These are phyloP conservation scores for Corymbia maculata DNA, from an alignment of 345 rosid species.

Conservation along the genomic window DNA sequence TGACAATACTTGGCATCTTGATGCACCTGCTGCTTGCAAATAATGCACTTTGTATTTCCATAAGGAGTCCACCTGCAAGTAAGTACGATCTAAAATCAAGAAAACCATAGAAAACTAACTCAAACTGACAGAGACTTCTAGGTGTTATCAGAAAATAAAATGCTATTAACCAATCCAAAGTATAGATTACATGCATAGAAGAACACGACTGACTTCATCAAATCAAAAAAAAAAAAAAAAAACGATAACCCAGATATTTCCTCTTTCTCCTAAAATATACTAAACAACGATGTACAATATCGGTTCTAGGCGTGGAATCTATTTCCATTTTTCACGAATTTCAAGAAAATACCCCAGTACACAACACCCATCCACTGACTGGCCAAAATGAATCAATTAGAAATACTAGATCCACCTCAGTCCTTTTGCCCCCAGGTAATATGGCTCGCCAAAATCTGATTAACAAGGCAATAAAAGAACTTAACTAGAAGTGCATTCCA, in stretches of 20 bases:
- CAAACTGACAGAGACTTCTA: background rate
- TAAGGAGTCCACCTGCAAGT: constrained; percentile 80
- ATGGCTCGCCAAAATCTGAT: background rate
- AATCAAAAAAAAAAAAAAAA: background rate
- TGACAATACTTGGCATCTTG: constrained; percentile 98
- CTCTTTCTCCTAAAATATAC: background rate
- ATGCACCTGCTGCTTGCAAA: constrained; percentile 99
- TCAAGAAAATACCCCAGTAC: background rate
- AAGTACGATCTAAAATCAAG: background rate
- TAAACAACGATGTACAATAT: background rate
- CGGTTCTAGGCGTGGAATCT: background rate
- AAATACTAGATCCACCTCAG: background rate
- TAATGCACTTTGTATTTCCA: constrained; percentile 81
- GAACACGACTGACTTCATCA: background rate
- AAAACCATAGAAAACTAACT: background rate
- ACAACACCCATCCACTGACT: background rate
- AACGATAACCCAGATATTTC: background rate
- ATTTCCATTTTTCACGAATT: background rate
- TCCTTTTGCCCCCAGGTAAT: background rate
- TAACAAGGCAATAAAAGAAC: background rate
- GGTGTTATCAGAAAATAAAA: background rate
- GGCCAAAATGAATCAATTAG: background rate
- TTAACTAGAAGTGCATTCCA: background rate
- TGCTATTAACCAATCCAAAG: background rate
- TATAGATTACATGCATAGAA: background rate